Evolutionary conservation across 805 yeast genomes (phyloP).

Genomic region (Kodamaea fukazawae): DNA sequence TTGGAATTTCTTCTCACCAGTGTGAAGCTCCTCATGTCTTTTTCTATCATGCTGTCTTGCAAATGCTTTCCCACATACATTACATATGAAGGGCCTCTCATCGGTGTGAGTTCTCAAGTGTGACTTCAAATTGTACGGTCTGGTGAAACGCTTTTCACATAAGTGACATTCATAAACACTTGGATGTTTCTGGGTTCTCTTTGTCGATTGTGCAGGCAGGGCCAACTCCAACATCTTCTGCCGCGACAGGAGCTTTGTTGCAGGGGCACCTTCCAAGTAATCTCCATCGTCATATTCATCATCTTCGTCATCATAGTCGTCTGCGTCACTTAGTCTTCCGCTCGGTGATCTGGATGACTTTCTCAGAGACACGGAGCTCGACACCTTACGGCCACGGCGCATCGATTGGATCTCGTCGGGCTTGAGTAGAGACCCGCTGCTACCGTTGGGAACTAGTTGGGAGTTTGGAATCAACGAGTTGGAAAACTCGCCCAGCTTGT

Average conservation of each 20-base stretch:
- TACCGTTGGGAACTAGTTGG: conserved; percentile 9
- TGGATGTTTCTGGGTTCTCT: conserved; percentile 67
- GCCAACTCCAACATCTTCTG: conserved; percentile 69
- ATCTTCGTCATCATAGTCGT: conserved; percentile 21
- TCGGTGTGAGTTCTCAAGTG: conserved; percentile 89
- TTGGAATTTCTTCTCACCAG: conserved; percentile 71
- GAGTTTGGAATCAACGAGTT: conserved; percentile 16
- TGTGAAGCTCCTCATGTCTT: conserved; percentile 55
- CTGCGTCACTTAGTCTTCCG: conserved; percentile 13
- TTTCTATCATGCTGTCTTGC: conserved; percentile 47
- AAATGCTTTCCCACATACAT: conserved; percentile 75
- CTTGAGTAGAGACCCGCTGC: conserved; percentile 16
- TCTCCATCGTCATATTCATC: conserved; percentile 11
- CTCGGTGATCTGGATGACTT: conserved; percentile 27
- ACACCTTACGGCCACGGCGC: conserved; percentile 40
- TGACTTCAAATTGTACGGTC: conserved; percentile 90
- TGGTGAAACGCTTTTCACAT: conserved; percentile 83
- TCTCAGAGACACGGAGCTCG: conserved; percentile 26
- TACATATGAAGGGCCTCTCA: conserved; percentile 74
- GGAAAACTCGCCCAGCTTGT: conserved; percentile 8
- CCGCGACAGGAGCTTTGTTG: conserved; percentile 29
- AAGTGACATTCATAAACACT: conserved; percentile 73
- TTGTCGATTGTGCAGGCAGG: conserved; percentile 50
- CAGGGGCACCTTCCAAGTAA: conserved; percentile 8
- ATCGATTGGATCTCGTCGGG: conserved; percentile 42